A percentile compares a stretch with the other conserved stretches of the same genome.
phyloP scores from a whole-genome alignment of 441 rosid genomes.

The Gossypium gossypioides region DNA sequence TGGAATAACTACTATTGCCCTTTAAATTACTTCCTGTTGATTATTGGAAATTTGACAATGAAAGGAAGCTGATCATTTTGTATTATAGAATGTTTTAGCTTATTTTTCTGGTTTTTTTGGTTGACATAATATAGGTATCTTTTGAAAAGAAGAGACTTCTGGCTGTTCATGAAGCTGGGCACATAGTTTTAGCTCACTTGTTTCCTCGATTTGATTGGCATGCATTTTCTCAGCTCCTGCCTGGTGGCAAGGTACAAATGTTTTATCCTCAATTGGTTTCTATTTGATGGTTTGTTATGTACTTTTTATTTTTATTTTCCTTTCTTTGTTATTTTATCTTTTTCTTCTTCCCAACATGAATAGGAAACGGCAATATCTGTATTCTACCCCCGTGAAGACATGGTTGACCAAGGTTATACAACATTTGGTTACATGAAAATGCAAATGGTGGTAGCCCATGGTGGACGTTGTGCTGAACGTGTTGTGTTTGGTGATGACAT shows the following conservation, averaged over 20 bases:
- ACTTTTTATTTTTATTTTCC: not conserved
- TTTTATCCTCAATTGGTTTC: conserved; percentile 6
- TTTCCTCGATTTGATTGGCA: conserved; percentile 97
- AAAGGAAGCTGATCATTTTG: not conserved
- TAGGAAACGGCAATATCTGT: conserved; percentile 95
- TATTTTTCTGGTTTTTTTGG: conserved; percentile 15
- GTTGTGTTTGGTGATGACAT: conserved; percentile 76
- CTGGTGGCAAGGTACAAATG: conserved; percentile 77
- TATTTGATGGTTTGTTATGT: conserved; percentile 8
- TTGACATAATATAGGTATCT: conserved; percentile 48
- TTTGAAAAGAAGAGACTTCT: conserved; percentile 76
- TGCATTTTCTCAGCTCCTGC: conserved; percentile 97
- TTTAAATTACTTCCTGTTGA: not conserved
- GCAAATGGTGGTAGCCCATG: conserved; percentile 99
- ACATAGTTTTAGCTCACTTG: conserved; percentile 81
- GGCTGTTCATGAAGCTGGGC: conserved; percentile 98
- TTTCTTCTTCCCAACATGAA: conserved; percentile 6
- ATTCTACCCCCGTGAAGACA: conserved; percentile 93
- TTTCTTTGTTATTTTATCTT: not conserved
- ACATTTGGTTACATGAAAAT: conserved; percentile 97
- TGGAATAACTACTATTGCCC: not conserved
- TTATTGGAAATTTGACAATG: not conserved
- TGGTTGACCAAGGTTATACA: conserved; percentile 86
- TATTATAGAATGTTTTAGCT: not conserved
- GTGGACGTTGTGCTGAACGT: conserved; percentile 89